phyloP scores from a whole-genome alignment of 129 eudicot species.

The Pseudognaphalium luteoalbum region DNA sequence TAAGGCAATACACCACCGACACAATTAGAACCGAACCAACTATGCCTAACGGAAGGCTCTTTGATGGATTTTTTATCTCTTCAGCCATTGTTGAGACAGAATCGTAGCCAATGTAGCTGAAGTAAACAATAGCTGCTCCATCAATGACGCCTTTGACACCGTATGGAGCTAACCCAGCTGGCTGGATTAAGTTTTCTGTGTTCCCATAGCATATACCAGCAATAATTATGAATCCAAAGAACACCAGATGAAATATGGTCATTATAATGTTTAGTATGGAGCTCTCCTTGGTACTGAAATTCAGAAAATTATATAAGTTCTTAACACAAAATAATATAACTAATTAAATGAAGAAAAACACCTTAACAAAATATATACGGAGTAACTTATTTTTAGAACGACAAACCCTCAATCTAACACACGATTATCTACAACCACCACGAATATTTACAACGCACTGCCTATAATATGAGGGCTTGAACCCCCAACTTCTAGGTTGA shows the following conservation, averaged over 20 bases:
- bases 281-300: constrained; percentile 84
- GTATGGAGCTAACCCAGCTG: constrained; percentile 61
- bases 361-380: not conserved
- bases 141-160: constrained; percentile 65
- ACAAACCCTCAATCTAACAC: too few species aligned
- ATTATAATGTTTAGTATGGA: constrained; percentile 64
- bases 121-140: constrained; percentile 80
- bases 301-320: not conserved
- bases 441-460: too few species aligned
- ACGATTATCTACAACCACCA: too few species aligned
- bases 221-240: constrained; percentile 65
- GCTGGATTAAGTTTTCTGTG: constrained; percentile 56
- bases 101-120: constrained; percentile 81
- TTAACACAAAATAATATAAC: constrained; percentile 12
- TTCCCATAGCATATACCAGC: constrained; percentile 65
- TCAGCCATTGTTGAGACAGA: constrained; percentile 90
- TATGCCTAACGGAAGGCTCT: constrained; percentile 64
- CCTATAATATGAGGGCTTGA: too few species aligned
- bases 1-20: constrained; percentile 61
- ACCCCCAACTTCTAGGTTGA: too few species aligned
- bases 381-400: too few species aligned
- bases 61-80: constrained; percentile 62
- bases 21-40: constrained; percentile 65
- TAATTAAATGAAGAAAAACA: not conserved
- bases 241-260: constrained; percentile 66